Base-by-base conservation (phyloP, 371 early-diverging fungal genomes). In the Sporodiniella umbellata region DNA sequence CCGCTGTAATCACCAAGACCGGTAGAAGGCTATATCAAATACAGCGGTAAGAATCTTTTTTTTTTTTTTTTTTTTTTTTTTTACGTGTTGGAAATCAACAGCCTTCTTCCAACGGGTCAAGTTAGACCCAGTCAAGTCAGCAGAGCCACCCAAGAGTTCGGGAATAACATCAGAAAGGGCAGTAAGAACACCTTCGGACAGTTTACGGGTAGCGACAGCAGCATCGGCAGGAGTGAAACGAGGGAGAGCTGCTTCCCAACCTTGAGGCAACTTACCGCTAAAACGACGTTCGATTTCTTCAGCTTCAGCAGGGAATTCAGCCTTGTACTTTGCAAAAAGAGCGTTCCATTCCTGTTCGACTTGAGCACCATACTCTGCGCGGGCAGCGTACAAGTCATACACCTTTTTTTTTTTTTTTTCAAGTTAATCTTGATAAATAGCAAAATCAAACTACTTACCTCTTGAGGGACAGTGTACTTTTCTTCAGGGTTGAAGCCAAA, bases 111-210 rank as follows among this genome's bases (percentile, higher is more conserved):
- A 96, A 45, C 91, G 85, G 44, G 98, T 96, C 66, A 95, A 76
- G 78, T 94, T 98, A 45, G 99, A 99, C n/a, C 86, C 89, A 38
- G 99, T 94, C 68, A 99, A 78, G 78, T 99, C 99, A 23, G 99
- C 99, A 37, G 98, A 97, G n/a, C 99, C 99, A 62, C 98, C 91
- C 53, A 99, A 66, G 17, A 99, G 75, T 70, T 94, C 94, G 5
- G 95, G 91, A 30, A 94, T 33, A 21, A 74, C 58, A 22, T 84
- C 80, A 10, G 92, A 88, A 39, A 98, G 62, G 40, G 85, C 84
- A 70, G 92, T 91, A 49, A 99, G 62, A 38, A 92, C 88, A 46
- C 60, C 72, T 66, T 94, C 90, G 11, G 90, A 92, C 45, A 87
- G 72, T 72, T 96, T 96, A 57, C 90, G 86, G n/a, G 97, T 95